A percentile compares a stretch with the other conserved stretches of the same genome.
These are phyloP conservation scores for Brassica hybrid DNA, from an alignment of 441 rosid genomes.

Conservation along the genomic window DNA sequence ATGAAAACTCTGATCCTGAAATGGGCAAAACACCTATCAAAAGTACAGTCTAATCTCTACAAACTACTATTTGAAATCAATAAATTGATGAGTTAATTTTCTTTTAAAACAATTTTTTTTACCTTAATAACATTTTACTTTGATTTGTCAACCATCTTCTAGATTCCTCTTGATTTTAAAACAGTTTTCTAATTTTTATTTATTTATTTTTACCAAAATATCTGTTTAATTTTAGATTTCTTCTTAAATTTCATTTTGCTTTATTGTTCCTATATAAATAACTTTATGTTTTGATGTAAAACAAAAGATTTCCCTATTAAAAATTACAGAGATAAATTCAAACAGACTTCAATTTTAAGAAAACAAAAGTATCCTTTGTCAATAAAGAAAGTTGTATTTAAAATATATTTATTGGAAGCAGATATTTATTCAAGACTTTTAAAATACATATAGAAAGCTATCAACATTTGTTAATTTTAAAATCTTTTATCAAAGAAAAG, in stretches of 20 bases:
- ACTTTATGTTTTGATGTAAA: neutral
- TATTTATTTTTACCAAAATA: neutral
- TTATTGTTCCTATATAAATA: neutral
- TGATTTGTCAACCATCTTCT: no score
- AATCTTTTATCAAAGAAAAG: no score
- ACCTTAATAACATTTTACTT: neutral
- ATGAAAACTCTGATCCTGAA: neutral
- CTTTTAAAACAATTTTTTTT: neutral
- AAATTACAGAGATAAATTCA: neutral
- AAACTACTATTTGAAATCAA: neutral
- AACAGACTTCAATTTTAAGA: neutral
- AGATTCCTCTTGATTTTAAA: neutral
- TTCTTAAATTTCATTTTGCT: neutral
- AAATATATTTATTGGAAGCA: no score
- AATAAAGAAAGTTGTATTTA: neutral
- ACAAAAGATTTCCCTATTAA: neutral
- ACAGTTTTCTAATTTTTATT: neutral
- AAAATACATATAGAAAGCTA: neutral
- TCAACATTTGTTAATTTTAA: neutral
- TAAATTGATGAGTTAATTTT: neutral
- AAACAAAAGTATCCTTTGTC: neutral
- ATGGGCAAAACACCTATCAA: neutral
- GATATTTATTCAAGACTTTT: neutral
- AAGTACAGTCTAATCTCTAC: neutral
- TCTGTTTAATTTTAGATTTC: neutral